Base-by-base conservation (phyloP, 306 rosid species). In the Ziziphus jujuba region DNA sequence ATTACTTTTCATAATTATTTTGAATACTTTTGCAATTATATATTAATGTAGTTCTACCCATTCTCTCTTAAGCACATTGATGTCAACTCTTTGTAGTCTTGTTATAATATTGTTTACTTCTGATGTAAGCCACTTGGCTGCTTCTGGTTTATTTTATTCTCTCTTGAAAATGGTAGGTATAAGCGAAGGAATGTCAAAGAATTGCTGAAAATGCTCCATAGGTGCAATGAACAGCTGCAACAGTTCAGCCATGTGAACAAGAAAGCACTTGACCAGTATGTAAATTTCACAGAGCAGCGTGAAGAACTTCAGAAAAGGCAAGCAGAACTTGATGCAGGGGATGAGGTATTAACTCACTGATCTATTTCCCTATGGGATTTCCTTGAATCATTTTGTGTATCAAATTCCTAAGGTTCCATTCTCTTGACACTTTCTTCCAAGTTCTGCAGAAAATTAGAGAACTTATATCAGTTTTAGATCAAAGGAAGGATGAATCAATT, bases 261-360 rank as follows among this genome's bases (percentile, higher is more conserved):
- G 80, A 93, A 90, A 83, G 98, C 97, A 56, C 92, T 93, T 54
- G 97, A 90, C 76, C 98, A 93, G 76, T 93, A 90, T 70, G 88
- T 93, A 61, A 93, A 90, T 81, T 93, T 93, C 69, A 90, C 97
- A 15, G 98, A 90, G 80, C 98, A 93, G 66, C 83, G 98, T 61
- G 98, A 93, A 77, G 97, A 90, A 79, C 98, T 93, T 75, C 95
- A 93, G 87, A 87, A 88, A 77, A 87, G 97, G 76, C 96, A 90
- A 82, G 97, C 96, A 23, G 98, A 93, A 74, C 88, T 90, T 69
- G 86, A 93, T 77, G 91, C 96, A 23, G 98, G 98, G 71, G 98
- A 93, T 76, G 87, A 85, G 95, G 98, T 93, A 83, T 48, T 17
- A 38, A 74, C 17, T 52, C 49, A 4, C n/a, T 25, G 50, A 19